Conservation (phyloP, 495 filamentous ascomycete genomes). For the Mytilinidion resinicola region DNA sequence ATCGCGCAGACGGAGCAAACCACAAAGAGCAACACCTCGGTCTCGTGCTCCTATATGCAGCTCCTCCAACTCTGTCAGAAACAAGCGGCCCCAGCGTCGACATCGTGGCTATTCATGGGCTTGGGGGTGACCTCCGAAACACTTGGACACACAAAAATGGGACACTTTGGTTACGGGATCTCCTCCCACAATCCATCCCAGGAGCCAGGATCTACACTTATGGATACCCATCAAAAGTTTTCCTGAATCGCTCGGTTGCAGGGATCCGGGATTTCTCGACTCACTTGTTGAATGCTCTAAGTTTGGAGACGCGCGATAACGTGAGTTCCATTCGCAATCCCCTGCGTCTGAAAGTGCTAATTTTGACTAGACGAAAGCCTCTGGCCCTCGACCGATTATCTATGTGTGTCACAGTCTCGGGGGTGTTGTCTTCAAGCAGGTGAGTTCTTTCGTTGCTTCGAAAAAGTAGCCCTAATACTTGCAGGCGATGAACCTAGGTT, state of each 20-base stretch:
- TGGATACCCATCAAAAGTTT: conserved; percentile 21
- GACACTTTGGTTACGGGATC: conserved; percentile 19
- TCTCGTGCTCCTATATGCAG: too few relatives aligned
- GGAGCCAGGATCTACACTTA: conserved; percentile 20
- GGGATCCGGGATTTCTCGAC: conserved; percentile 14
- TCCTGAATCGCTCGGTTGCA: conserved; percentile 15
- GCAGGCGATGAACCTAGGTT: not conserved
- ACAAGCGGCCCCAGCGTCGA: too few relatives aligned
- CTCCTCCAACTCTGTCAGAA: too few relatives aligned
- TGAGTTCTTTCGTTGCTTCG: not conserved
- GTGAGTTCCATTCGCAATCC: too few relatives aligned
- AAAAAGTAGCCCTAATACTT: conserved; percentile 5
- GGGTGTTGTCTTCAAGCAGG: conserved; percentile 28
- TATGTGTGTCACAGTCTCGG: conserved; percentile 28
- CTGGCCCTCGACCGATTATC: conserved; percentile 22
- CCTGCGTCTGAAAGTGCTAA: too few relatives aligned
- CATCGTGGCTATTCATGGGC: conserved; percentile 27
- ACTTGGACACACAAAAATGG: conserved; percentile 27
- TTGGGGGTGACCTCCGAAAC: conserved; percentile 14
- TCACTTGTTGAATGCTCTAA: conserved; percentile 3
- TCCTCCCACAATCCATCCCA: conserved; percentile 19
- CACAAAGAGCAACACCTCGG: too few relatives aligned
- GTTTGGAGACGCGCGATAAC: too few relatives aligned
- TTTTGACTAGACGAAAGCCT: too few relatives aligned
- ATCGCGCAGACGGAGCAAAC: too few relatives aligned